Evolutionary conservation across 306 rosid genomes (phyloP).

Genomic region (Prinsepia uniflora): DNA sequence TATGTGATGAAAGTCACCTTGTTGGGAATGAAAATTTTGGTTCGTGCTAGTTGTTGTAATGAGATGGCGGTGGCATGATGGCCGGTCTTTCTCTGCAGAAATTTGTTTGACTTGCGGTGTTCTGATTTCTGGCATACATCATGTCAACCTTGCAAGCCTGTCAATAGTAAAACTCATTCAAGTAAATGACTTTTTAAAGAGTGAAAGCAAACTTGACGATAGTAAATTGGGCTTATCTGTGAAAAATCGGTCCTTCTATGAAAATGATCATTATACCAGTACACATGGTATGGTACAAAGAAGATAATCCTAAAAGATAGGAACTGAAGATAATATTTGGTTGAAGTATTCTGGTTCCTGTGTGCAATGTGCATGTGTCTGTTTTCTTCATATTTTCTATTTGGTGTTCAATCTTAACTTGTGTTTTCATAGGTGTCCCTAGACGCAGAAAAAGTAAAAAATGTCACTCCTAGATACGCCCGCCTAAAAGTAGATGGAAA

Average conservation of each 20-base stretch:
- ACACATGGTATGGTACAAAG: not conserved
- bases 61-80: not conserved
- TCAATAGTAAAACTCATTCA: not conserved
- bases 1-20: not conserved
- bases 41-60: not conserved
- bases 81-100: not conserved
- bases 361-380: not conserved
- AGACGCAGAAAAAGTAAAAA: slow-evolving; percentile 84
- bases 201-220: not conserved
- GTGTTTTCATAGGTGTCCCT: slow-evolving; percentile 65
- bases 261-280: not conserved
- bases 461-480: slow-evolving; percentile 96
- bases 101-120: not conserved
- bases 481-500: slow-evolving; percentile 61
- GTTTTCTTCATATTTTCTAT: not conserved
- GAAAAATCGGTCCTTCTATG: not conserved
- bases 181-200: not conserved
- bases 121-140: not conserved
- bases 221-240: not conserved
- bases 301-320: not conserved
- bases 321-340: not conserved
- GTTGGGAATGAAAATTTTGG: not conserved
- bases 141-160: not conserved
- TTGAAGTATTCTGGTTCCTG: not conserved
- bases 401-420: slow-evolving; percentile 8